phyloP scores from a whole-genome alignment of 371 early-diverging fungal genomes.

The Apophysomyces ossiformis region DNA sequence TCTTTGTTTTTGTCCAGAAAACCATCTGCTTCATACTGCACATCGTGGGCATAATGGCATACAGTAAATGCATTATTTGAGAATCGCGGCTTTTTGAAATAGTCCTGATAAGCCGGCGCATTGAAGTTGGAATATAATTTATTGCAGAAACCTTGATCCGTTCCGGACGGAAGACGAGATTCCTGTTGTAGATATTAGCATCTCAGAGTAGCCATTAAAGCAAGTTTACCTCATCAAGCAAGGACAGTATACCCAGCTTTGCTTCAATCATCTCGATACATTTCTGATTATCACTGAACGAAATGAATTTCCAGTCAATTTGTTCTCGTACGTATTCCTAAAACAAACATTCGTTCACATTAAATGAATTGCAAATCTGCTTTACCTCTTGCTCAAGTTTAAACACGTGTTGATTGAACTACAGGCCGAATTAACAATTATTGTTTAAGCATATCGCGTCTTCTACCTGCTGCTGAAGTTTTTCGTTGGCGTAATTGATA shows the following conservation, averaged over 20 bases:
- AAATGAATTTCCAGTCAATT: constrained; percentile 90
- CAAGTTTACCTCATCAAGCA: constrained; percentile 89
- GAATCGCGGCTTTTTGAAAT: constrained; percentile 94
- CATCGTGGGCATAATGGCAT: constrained; percentile 92
- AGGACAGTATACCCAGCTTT: constrained; percentile 91
- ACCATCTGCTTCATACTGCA: constrained; percentile 89
- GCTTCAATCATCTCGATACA: constrained; percentile 99
- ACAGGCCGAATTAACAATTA: constrained; percentile 12
- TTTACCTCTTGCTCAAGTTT: constrained; percentile 89
- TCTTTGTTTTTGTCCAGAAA: constrained; percentile 99
- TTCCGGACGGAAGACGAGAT: constrained; percentile 90
- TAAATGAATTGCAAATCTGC: background rate
- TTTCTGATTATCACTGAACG: constrained; percentile 99
- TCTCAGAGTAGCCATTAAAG: background rate
- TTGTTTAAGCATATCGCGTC: background rate
- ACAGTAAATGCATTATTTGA: constrained; percentile 82
- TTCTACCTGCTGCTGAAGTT: constrained; percentile 89
- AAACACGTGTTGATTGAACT: constrained; percentile 79
- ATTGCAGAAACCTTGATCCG: constrained; percentile 81
- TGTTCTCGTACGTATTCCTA: constrained; percentile 90
- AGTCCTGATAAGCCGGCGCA: constrained; percentile 68
- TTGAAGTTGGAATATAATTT: constrained; percentile 87
- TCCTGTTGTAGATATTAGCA: constrained; percentile 40
- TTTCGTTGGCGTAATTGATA: constrained; percentile 98
- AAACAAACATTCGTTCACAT: background rate